Evolutionary conservation across 805 yeast genomes (phyloP).

Genomic region (Candida corydali): DNA sequence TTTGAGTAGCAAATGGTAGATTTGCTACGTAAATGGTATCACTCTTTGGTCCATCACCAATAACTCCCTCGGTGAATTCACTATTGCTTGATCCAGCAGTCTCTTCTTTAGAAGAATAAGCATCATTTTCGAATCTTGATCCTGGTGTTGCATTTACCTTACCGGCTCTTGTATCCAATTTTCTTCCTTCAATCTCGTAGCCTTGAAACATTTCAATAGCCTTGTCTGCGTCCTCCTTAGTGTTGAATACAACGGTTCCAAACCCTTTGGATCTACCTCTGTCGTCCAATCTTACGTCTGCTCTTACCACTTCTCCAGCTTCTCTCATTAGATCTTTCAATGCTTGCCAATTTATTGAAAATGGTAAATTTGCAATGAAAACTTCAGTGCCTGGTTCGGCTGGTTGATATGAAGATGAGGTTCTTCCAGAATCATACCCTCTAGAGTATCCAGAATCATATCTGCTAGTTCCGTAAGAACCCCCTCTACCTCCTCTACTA

Average conservation of each 20-base stretch:
- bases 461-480: slow-evolving; percentile 12
- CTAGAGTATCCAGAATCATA: slow-evolving; percentile 10
- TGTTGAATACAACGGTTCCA: slow-evolving; percentile 73
- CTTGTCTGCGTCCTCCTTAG: slow-evolving; percentile 60
- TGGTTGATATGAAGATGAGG: slow-evolving; percentile 7
- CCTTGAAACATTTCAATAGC: slow-evolving; percentile 74
- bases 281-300: slow-evolving; percentile 65
- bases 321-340: slow-evolving; percentile 78
- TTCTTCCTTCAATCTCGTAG: slow-evolving; percentile 69
- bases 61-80: slow-evolving; percentile 64
- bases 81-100: slow-evolving; percentile 29
- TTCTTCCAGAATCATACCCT: slow-evolving; percentile 18
- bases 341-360: slow-evolving; percentile 76
- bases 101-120: slow-evolving; percentile 3
- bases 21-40: slow-evolving; percentile 62
- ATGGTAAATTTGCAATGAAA: slow-evolving; percentile 81
- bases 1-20: slow-evolving; percentile 86
- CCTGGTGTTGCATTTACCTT: neutral
- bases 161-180: slow-evolving; percentile 77
- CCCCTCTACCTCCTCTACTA: slow-evolving; percentile 7
- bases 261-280: slow-evolving; percentile 81
- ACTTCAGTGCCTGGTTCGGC: slow-evolving; percentile 50
- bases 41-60: slow-evolving; percentile 52
- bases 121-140: slow-evolving; percentile 7
- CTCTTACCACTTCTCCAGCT: slow-evolving; percentile 75